phyloP scores from a whole-genome alignment of 129 eudicot species.

The Pulicaria dysenterica region DNA sequence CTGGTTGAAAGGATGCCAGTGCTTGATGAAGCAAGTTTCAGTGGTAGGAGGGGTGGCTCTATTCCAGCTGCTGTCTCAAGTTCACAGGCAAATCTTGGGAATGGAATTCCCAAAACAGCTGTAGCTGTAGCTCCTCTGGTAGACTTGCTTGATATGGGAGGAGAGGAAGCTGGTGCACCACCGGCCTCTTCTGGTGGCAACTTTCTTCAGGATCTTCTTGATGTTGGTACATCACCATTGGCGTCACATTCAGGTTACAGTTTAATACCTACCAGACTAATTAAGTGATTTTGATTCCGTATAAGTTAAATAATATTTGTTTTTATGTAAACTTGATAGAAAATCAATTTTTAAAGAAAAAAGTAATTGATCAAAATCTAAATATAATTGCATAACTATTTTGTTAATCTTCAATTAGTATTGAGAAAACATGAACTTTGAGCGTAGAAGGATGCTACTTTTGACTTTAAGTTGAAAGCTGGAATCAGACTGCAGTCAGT shows the following conservation, averaged over 20 bases:
- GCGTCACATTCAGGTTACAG: slow-evolving; percentile 68
- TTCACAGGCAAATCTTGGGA: slow-evolving; percentile 58
- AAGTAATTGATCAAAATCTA: too few species aligned
- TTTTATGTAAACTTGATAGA: too few species aligned
- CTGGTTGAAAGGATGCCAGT: slow-evolving; percentile 95
- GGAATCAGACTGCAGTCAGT: too few species aligned
- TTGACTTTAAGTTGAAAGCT: too few species aligned
- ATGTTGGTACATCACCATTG: slow-evolving; percentile 66
- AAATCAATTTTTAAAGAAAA: too few species aligned
- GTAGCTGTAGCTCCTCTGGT: slow-evolving; percentile 66
- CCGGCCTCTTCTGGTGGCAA: slow-evolving; percentile 75
- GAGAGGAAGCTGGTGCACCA: slow-evolving; percentile 65
- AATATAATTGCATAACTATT: too few species aligned
- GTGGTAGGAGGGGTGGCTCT: slow-evolving; percentile 81
- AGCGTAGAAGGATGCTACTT: too few species aligned
- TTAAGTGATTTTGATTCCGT: too few species aligned
- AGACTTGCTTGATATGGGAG: slow-evolving; percentile 83
- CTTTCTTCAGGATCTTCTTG: slow-evolving; percentile 97
- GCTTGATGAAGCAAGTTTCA: slow-evolving; percentile 89
- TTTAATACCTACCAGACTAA: background rate
- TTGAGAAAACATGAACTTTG: too few species aligned
- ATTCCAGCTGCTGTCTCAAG: slow-evolving; percentile 64
- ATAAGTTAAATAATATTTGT: too few species aligned
- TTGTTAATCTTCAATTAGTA: too few species aligned
- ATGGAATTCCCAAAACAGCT: slow-evolving; percentile 66